These are phyloP conservation scores for Theobroma grandiflorum DNA, from an alignment of 441 rosid species.

Conservation along the genomic window DNA sequence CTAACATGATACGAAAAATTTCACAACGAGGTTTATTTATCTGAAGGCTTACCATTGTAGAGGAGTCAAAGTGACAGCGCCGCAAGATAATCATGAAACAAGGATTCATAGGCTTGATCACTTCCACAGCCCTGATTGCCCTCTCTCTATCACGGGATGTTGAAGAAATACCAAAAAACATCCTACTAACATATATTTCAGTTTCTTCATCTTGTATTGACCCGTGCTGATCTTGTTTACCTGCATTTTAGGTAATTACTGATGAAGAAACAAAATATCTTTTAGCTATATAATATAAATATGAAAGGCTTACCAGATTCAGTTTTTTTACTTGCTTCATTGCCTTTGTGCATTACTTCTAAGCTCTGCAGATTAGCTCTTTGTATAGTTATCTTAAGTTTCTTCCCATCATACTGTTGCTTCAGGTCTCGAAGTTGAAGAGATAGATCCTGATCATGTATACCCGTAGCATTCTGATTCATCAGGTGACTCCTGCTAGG, in stretches of 20 bases:
- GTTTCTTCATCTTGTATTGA: slow-evolving; percentile 68
- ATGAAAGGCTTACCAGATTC: background rate
- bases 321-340: too few relatives aligned
- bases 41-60: slow-evolving; percentile 74
- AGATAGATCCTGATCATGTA: background rate
- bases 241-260: background rate
- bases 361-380: background rate
- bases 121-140: slow-evolving; percentile 86
- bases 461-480: too few relatives aligned
- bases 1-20: background rate
- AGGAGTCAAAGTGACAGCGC: slow-evolving; percentile 41
- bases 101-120: slow-evolving; percentile 85
- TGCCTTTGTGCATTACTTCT: too few relatives aligned
- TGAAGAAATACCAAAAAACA: background rate
- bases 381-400: background rate
- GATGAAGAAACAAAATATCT: background rate
- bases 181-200: slow-evolving; percentile 7
- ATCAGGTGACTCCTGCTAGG: too few relatives aligned
- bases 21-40: background rate
- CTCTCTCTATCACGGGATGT: slow-evolving; percentile 52
- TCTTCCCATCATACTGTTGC: background rate
- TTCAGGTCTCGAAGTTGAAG: background rate
- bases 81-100: slow-evolving; percentile 92
- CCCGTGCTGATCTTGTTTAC: background rate
- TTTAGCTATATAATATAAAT: background rate